Evolutionary conservation across 352 stramenopile species (phyloP).

Genomic region (Phytophthora pisi): DNA sequence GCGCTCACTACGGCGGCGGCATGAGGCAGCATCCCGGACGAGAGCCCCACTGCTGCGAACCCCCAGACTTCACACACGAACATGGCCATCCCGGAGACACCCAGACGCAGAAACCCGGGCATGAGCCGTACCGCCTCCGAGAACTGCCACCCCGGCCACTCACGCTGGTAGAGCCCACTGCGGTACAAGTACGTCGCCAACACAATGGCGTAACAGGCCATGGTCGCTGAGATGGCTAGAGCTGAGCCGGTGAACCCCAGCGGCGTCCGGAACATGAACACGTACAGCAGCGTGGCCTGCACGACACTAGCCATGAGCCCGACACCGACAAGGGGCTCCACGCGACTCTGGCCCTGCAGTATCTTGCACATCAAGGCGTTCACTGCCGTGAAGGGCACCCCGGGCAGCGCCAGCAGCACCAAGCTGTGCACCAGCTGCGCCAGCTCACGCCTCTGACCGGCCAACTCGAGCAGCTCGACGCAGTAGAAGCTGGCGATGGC

Average conservation of each 20-base stretch:
- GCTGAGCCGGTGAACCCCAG: constrained; percentile 81
- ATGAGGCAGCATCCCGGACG: constrained; percentile 76
- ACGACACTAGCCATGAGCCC: constrained; percentile 82
- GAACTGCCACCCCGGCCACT: constrained; percentile 83
- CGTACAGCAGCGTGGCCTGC: constrained; percentile 79
- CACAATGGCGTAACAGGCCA: constrained; percentile 64
- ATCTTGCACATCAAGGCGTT: constrained; percentile 87
- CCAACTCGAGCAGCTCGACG: constrained; percentile 71
- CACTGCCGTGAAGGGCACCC: constrained; percentile 71
- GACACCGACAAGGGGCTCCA: constrained; percentile 82
- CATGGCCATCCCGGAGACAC: constrained; percentile 83
- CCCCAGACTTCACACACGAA: constrained; percentile 89
- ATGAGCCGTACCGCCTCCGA: constrained; percentile 64
- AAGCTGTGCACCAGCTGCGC: constrained; percentile 69
- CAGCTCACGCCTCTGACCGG: constrained; percentile 74
- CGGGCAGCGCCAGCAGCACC: constrained; percentile 71
- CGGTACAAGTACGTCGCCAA: constrained; percentile 73
- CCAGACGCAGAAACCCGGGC: constrained; percentile 78
- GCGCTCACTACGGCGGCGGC: constrained; percentile 84
- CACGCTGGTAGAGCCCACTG: constrained; percentile 63
- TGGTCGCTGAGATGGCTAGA: constrained; percentile 63
- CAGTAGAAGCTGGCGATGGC: constrained; percentile 76
- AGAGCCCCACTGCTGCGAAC: constrained; percentile 76
- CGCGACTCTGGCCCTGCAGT: constrained; percentile 86
- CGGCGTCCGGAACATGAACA: constrained; percentile 85